Percentiles rank a stretch among this genome's conserved stretches.
Evolutionary conservation across 352 stramenopile genomes (phyloP).

Genomic region (Phytopythium litorale): DNA sequence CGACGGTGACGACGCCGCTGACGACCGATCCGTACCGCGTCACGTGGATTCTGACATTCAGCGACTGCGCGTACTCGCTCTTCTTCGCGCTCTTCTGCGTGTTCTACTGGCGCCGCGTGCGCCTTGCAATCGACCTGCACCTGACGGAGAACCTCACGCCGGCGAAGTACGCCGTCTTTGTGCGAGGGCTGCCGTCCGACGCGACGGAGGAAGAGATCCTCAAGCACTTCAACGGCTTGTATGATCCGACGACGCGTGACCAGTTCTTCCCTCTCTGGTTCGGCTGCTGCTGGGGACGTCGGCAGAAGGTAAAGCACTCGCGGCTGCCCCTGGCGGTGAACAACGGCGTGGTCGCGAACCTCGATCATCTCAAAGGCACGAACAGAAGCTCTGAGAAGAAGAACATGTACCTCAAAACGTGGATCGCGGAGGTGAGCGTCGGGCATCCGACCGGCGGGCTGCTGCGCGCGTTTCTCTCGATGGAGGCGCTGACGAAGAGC

Average conservation of each 20-base stretch:
- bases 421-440: constrained; percentile 86
- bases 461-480: constrained; percentile 61
- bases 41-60: constrained; percentile 72
- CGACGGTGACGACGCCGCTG: constrained; percentile 68
- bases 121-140: constrained; percentile 52
- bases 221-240: constrained; percentile 70
- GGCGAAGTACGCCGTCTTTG: constrained; percentile 80
- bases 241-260: constrained; percentile 71
- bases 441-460: constrained; percentile 69
- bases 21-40: constrained; percentile 46
- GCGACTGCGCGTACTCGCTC: constrained; percentile 59
- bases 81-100: constrained; percentile 68
- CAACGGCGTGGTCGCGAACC: constrained; percentile 48
- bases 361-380: constrained; percentile 55
- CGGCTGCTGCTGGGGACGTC: constrained; percentile 54
- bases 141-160: constrained; percentile 78
- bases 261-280: constrained; percentile 59
- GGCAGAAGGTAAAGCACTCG: constrained; percentile 42
- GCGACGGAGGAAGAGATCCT: constrained; percentile 63
- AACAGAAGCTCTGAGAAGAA: constrained; percentile 19
- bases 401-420: constrained; percentile 67
- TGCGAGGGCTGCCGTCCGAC: constrained; percentile 62
- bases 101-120: constrained; percentile 39
- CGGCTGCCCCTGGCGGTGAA: constrained; percentile 36
- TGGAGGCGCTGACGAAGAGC: constrained; percentile 58